A percentile compares a stretch with the other conserved stretches of the same genome.
phyloP scores from a whole-genome alignment of 2,329 filamentous ascomycete species.

The Paraphoma chrysanthemicola region DNA sequence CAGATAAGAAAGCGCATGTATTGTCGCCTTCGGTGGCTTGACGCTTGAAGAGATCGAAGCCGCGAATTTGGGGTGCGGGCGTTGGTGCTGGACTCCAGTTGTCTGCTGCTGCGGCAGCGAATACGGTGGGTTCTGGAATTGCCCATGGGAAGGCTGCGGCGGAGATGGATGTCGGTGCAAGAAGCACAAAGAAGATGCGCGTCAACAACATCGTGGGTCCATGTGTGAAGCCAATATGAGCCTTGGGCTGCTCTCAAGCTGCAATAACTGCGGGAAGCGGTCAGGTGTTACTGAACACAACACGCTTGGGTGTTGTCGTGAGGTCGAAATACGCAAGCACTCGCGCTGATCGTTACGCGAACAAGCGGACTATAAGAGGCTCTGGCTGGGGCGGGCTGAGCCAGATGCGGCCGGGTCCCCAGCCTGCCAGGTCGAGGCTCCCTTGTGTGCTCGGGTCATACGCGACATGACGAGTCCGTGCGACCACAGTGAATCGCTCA shows the following conservation, averaged over 20 bases:
- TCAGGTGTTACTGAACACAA: background rate
- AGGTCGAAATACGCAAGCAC: background rate
- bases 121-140: slow-evolving; percentile 35
- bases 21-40: slow-evolving; percentile 22
- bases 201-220: slow-evolving; percentile 32
- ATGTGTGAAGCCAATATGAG: slow-evolving; percentile 15
- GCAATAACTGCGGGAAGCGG: background rate
- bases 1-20: slow-evolving; percentile 42
- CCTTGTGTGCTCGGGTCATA: slow-evolving; percentile 20
- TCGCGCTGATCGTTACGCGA: slow-evolving; percentile 19
- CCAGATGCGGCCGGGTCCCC: slow-evolving; percentile 12
- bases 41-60: slow-evolving; percentile 35
- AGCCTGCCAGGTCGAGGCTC: slow-evolving; percentile 22
- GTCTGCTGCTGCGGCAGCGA: slow-evolving; percentile 24
- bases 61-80: slow-evolving; percentile 25
- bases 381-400: slow-evolving; percentile 18
- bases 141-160: slow-evolving; percentile 38
- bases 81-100: slow-evolving; percentile 43
- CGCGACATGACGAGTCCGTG: slow-evolving; percentile 26
- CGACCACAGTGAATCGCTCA: slow-evolving; percentile 16
- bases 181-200: slow-evolving; percentile 31
- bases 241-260: background rate
- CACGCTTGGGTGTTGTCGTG: background rate
- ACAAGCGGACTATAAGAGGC: slow-evolving; percentile 15
- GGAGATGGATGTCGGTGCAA: slow-evolving; percentile 32